Base-by-base conservation (phyloP, 768 basidiomycete genomes). In the Boletales sp. region DNA sequence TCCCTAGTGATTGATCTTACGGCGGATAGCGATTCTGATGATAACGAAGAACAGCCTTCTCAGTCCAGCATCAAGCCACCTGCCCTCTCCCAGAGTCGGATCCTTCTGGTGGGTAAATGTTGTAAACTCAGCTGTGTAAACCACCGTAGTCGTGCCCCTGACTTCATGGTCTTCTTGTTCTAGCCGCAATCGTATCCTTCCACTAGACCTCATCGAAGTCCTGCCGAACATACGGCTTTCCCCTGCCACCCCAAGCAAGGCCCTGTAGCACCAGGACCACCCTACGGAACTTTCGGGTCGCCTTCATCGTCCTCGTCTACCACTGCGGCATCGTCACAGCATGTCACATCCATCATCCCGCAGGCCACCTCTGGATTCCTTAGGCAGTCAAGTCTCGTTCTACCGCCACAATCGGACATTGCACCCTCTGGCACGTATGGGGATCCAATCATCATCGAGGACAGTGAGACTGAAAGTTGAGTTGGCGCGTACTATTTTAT, bases 391-490 rank as follows among this genome's bases (percentile, higher is more conserved):
- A 33, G 44, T 35, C 51, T 47, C 21, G 46, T 50, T 7, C 19
- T 50, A 17, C 21, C 53, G 5, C 21, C 41, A 9, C 51, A 28
- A 13, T 46, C 45, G 39, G 46, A 50, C 34, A 44, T 36, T 34
- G 45, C 32, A n/a, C 36, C 41, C 18, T 51, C 41, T 9, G 63
- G 63, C 36, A 55, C 57, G 2, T 35, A 33, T 46, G 50, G 19
- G 33, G 54, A 60, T 25, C 63, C 65, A 31, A 66, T 66, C 15
- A n/a, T 65, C 25, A 32, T 61, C 19, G 59, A 57, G 36, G 61
- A 68, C 38, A 57, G 49, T 51, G 56, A 55, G 13, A 47, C 40
- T 12, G 63, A 58, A 39, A 7, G 45, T 28, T 61, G 40, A 54
- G 39, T 38, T 41, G 19, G 17, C 11, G 17, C 3, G 13, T 34